phyloP scores from a whole-genome alignment of 768 basidiomycete species.

The Amyloporia xantha region DNA sequence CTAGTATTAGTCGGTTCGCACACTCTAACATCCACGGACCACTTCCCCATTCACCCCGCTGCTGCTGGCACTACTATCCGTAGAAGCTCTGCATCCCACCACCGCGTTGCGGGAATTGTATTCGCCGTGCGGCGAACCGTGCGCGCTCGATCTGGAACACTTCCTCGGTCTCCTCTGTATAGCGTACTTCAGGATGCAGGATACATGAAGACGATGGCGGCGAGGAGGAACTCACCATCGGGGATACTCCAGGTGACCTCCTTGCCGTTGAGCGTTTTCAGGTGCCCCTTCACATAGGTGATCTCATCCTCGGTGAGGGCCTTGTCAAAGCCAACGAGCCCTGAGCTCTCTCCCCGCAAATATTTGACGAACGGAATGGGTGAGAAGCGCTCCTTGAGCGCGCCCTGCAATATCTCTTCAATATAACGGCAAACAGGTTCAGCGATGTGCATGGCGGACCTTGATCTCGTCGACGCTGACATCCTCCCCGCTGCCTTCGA shows the following conservation, averaged over 20 bases:
- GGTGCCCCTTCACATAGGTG: slow-evolving; percentile 54
- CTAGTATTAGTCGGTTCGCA: too few species aligned
- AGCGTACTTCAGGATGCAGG: slow-evolving; percentile 2
- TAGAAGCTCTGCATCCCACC: too few species aligned
- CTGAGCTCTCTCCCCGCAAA: slow-evolving; percentile 37
- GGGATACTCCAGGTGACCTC: slow-evolving; percentile 60
- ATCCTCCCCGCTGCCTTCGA: slow-evolving; percentile 45
- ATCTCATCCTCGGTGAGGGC: slow-evolving; percentile 67
- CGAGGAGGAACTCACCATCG: slow-evolving; percentile 37
- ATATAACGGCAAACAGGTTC: not conserved
- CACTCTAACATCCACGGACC: too few species aligned
- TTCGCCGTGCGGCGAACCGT: slow-evolving; percentile 53
- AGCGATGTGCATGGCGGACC: slow-evolving; percentile 17
- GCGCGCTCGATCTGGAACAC: slow-evolving; percentile 71
- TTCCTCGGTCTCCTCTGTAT: slow-evolving; percentile 64
- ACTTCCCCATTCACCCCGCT: too few species aligned
- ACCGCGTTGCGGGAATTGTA: slow-evolving; percentile 32
- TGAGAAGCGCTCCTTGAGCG: slow-evolving; percentile 41
- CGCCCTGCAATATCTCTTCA: slow-evolving; percentile 24
- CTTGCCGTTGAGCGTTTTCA: slow-evolving; percentile 59
- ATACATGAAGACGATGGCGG: slow-evolving; percentile 2
- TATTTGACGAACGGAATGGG: slow-evolving; percentile 44
- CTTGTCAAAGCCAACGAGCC: slow-evolving; percentile 54
- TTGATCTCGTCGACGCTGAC: slow-evolving; percentile 63
- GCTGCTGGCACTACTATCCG: too few species aligned